A percentile compares a stretch with the other conserved stretches of the same genome.
phyloP scores from a whole-genome alignment of 441 rosid genomes.

The Corymbia citriodora region DNA sequence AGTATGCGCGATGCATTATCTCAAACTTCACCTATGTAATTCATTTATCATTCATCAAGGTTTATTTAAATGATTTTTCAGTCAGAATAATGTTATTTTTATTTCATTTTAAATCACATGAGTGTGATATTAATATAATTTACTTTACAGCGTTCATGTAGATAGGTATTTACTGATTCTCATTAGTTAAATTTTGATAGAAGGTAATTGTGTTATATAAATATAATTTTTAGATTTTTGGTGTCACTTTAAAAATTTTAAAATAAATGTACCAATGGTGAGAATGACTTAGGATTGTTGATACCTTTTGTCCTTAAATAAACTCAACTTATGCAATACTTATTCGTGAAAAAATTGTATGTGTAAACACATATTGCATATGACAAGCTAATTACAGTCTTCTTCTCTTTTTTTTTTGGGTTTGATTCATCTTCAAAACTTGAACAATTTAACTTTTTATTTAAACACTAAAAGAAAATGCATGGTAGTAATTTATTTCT shows the following conservation, averaged over 20 bases:
- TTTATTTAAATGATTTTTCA: no score
- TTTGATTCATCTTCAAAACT: no score
- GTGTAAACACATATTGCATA: rapidly evolving
- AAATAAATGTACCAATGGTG: rapidly evolving
- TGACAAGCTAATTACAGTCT: rapidly evolving
- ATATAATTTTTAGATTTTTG: no score
- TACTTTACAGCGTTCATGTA: rapidly evolving
- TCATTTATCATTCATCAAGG: rapidly evolving
- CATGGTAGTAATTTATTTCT: neutral
- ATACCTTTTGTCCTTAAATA: neutral
- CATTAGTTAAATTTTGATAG: rapidly evolving
- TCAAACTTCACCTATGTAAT: no score
- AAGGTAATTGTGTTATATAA: rapidly evolving
- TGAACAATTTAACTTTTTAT: neutral
- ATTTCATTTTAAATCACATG: rapidly evolving
- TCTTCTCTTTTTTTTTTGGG: no score
- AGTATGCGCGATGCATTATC: rapidly evolving
- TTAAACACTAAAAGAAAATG: neutral
- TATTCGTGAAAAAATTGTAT: neutral
- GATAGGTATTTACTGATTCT: no score
- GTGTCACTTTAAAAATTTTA: rapidly evolving
- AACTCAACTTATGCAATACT: neutral
- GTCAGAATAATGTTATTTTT: rapidly evolving
- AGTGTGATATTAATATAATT: rapidly evolving
- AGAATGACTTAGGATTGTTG: no score